phyloP scores from a whole-genome alignment of 1,284 basidiomycete species.

The Cutaneotrichosporon daszewskae region DNA sequence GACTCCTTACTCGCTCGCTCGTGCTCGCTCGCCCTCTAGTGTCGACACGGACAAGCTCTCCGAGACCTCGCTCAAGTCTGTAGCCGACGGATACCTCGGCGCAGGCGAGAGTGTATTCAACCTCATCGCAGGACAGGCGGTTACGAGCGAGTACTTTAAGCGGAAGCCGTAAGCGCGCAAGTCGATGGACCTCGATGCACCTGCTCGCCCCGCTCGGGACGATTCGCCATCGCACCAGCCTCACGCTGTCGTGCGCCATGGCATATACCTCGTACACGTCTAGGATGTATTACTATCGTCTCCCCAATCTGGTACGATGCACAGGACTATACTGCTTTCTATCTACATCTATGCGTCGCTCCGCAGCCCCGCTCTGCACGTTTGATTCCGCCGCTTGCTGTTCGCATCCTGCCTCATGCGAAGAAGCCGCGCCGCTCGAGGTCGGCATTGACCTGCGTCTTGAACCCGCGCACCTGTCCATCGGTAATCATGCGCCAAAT shows the following conservation, averaged over 20 bases:
- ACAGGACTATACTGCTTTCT: not conserved
- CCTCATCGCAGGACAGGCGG: constrained; percentile 67
- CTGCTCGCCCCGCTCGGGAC: not conserved
- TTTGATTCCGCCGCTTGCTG: too few relatives aligned
- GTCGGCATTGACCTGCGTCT: constrained; percentile 20
- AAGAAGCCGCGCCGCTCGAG: constrained; percentile 22
- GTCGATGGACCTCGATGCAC: too few relatives aligned
- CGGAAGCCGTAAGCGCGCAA: constrained; percentile 17
- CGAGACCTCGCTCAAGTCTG: constrained; percentile 66
- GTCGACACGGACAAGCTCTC: constrained; percentile 63
- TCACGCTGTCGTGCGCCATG: too few relatives aligned
- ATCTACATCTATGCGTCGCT: too few relatives aligned
- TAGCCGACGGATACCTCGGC: constrained; percentile 75
- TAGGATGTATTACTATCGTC: not conserved
- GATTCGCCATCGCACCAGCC: too few relatives aligned
- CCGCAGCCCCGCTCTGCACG: too few relatives aligned
- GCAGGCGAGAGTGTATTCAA: constrained; percentile 87
- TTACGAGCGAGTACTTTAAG: constrained; percentile 69
- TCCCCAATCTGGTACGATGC: not conserved
- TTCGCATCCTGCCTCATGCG: not conserved
- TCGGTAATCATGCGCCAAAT: constrained; percentile 46
- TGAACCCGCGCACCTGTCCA: constrained; percentile 16
- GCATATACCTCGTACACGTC: not conserved
- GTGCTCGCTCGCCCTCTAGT: too few relatives aligned
- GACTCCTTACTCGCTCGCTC: too few relatives aligned